phyloP scores from a whole-genome alignment of 2,329 filamentous ascomycete species.

The Volutella citrinella region DNA sequence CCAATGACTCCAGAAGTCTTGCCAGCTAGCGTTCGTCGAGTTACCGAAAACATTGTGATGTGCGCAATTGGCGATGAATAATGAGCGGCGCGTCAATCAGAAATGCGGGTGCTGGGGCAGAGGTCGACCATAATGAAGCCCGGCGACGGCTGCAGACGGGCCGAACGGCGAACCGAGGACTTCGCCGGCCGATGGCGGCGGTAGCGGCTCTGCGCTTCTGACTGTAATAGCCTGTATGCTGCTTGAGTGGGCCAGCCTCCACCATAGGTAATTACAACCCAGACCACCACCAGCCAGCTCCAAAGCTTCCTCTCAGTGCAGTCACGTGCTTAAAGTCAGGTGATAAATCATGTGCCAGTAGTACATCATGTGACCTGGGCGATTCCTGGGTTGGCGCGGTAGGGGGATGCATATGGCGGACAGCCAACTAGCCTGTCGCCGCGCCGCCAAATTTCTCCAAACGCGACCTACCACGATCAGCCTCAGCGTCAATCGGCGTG shows the following conservation, averaged over 20 bases:
- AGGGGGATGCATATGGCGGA: slow-evolving; percentile 14
- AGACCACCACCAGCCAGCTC: no score
- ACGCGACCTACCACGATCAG: slow-evolving; percentile 28
- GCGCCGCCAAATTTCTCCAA: slow-evolving; percentile 40
- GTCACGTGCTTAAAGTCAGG: no score
- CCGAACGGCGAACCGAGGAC: no score
- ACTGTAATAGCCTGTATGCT: no score
- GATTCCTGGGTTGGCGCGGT: slow-evolving; percentile 10
- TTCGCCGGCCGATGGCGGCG: no score
- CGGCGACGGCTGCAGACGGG: slow-evolving; percentile 36
- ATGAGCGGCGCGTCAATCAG: slow-evolving; percentile 11
- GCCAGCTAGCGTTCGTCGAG: slow-evolving; percentile 26
- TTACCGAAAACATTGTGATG: slow-evolving; percentile 30
- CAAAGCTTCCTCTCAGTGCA: no score
- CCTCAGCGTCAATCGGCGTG: slow-evolving; percentile 26
- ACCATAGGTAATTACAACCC: no score
- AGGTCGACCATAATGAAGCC: no score
- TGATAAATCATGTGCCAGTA: slow-evolving; percentile 9
- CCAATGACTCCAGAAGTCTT: slow-evolving; percentile 25
- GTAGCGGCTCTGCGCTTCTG: no score
- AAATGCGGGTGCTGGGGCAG: slow-evolving; percentile 6
- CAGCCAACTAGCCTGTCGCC: no score
- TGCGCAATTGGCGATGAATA: slow-evolving; percentile 11
- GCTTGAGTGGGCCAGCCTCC: no score
- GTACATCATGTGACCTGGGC: slow-evolving; percentile 12